These are phyloP conservation scores for Nemania bipapillata DNA, from an alignment of 2,329 filamentous ascomycete genomes.

Conservation along the genomic window DNA sequence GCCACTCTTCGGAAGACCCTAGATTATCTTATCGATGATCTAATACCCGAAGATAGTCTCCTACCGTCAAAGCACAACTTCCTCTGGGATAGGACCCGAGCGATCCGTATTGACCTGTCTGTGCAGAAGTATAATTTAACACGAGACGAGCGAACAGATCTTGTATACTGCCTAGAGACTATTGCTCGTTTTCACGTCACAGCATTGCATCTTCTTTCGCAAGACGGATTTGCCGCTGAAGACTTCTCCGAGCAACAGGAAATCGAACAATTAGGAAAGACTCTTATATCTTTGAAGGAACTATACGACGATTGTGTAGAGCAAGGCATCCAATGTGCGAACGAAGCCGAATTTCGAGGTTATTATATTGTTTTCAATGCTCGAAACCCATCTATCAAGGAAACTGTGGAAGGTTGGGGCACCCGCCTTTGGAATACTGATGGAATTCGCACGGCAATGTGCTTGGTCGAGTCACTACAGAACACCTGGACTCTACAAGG, in stretches of 20 bases:
- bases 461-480: constrained; percentile 69
- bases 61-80: constrained; percentile 69
- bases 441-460: constrained; percentile 70
- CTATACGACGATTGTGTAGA: constrained; percentile 73
- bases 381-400: constrained; percentile 67
- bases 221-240: constrained; percentile 65
- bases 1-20: constrained; percentile 68
- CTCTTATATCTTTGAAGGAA: constrained; percentile 72
- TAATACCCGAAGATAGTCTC: constrained; percentile 66
- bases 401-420: constrained; percentile 67
- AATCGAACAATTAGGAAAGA: constrained; percentile 73
- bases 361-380: constrained; percentile 73
- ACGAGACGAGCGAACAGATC: constrained; percentile 65
- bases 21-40: constrained; percentile 70
- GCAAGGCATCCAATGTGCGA: constrained; percentile 67
- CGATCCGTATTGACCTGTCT: constrained; percentile 74
- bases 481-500: constrained; percentile 68
- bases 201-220: constrained; percentile 70
- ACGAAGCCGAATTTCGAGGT: constrained; percentile 73
- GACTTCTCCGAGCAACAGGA: constrained; percentile 75
- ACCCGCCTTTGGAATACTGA: constrained; percentile 66
- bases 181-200: constrained; percentile 75
- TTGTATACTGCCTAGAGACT: constrained; percentile 72
- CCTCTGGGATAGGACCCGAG: constrained; percentile 74
- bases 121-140: constrained; percentile 70